Base-by-base conservation (phyloP, 108 stramenopile genomes). In the Mediolabrus comicus region DNA sequence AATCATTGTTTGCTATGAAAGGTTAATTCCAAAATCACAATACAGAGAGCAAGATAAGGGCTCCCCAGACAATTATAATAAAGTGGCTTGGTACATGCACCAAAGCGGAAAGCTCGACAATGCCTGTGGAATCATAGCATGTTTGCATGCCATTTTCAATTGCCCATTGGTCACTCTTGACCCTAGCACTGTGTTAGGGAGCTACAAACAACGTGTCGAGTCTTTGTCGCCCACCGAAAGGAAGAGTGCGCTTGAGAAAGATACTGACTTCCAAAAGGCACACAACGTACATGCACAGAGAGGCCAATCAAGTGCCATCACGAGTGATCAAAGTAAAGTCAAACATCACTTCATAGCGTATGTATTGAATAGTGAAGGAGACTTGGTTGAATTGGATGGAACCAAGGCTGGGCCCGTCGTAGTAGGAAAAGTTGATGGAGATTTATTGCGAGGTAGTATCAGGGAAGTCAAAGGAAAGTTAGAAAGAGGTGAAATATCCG, bases 111-210 rank as follows among this genome's bases (percentile, higher is more conserved):
- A 59, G 24, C 56, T 86, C 27, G 85, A 86, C 36, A 86, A 86
- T 61, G 85, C 85, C 8, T 86, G 85, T 54, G 85, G 85, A 3
- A 83, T 86, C 26, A 81, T 86, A 60, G 85, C 85, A 7, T 86
- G 85, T 51, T 58, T 86, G 19, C 85, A 86, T 54, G 73, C 85
- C 39, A 72, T 86, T 31, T 81, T 80, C 62, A 86, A 86, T 51
- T 73, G 61, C 27, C 53, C 64, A 11, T 57, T 52, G 9, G 56
- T 60, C 0, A 60, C 17, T 64, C 59, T 80, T 12, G 70, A 77
- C 13, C 62, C 67, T 0, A 26, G 31, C 5, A 69, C 82, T 0
- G 65, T 80, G 7, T 62, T 86, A 9, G 75, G 74, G 5, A 67
- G 52, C 51, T 86, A 72, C 53, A 54, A 38, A 28, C 11, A 55